These are phyloP conservation scores for Colletotrichum tropicicola DNA, from an alignment of 2,329 filamentous ascomycete species.

Conservation along the genomic window DNA sequence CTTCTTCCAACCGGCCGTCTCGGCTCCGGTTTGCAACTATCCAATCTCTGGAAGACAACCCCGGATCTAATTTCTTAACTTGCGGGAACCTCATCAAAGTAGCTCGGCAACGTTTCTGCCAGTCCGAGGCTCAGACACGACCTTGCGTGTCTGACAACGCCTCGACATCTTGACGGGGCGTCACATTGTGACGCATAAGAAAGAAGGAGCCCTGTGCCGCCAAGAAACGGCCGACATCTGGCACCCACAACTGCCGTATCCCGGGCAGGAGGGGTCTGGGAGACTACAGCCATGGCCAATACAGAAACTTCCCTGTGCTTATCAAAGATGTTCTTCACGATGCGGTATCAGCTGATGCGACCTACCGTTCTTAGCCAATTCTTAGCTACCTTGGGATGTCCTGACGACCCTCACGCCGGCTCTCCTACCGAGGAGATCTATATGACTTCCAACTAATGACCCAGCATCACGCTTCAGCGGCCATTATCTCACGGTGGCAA, in stretches of 20 bases:
- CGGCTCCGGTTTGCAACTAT: constrained; percentile 12
- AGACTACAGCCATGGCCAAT: neutral
- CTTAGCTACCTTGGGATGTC: neutral
- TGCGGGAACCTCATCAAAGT: constrained; percentile 13
- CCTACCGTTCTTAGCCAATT: constrained; percentile 21
- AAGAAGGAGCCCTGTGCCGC: constrained; percentile 1
- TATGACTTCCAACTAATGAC: constrained; percentile 17
- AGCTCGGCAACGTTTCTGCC: neutral
- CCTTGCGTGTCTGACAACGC: neutral
- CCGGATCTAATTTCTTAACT: constrained; percentile 21
- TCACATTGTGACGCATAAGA: constrained; percentile 17
- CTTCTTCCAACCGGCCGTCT: constrained; percentile 8
- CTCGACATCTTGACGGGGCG: neutral
- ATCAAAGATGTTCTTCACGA: constrained; percentile 10
- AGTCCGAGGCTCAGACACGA: constrained; percentile 12
- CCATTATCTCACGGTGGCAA: constrained; percentile 2
- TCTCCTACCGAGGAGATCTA: constrained; percentile 27
- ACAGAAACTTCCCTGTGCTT: neutral
- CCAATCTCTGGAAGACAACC: constrained; percentile 22
- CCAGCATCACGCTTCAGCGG: constrained; percentile 8
- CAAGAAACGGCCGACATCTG: constrained; percentile 19
- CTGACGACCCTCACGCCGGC: constrained; percentile 21
- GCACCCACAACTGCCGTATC: constrained; percentile 26
- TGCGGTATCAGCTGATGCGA: constrained; percentile 13
- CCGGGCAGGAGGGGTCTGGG: neutral